Evolutionary conservation across 1,139 yeast species (phyloP), one percentile per base, ranked within the genome.

Genomic region (Yamadazyma triangularis): DNA sequence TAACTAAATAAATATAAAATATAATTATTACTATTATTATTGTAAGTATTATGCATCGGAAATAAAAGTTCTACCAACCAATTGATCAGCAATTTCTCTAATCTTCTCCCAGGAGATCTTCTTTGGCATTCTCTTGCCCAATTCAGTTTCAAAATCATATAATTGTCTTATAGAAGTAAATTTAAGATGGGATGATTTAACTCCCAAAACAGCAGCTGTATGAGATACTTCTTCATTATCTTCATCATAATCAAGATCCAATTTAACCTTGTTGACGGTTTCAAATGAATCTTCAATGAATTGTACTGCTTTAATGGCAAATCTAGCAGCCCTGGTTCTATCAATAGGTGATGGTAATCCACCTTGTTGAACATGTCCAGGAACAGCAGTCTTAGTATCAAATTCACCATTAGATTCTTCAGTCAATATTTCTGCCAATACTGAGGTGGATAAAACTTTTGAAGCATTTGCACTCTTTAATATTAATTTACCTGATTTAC

Each of bases 281-380:
- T 53, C 58, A 25, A 30, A 25, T 13, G 48, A 40, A 4, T 73
- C 69, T 54, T 91, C 97, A 43, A 91, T 74, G 60, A 86, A 91
- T 53, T 85, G 84, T 31, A 88, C 80, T 34, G 96, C 87, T 57
- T 78, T 81, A 42, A 89, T 80, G 4, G 96, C 95, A 56, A 82
- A 81, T 55, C 97, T 75, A 10, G 94, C 83, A 11, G 95, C 96
- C 40, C 91, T 75, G 13, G 89, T 84, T 60, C 97, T 79, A 58
- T 91, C 98, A 59, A 88, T 85, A 6, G 97, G 87, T 3, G 96
- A 84, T 24, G 98, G 98, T 32, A 79, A 76, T 37, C 94, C 95
- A 58, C 98, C 98, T 61, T 91, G 98, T 68, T 91, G 98, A 32
- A 88, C 88, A 50, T 83, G 91, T 18, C 93, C 91, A 25, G 91